Evolutionary conservation across 148 eudicot genomes (phyloP).

Genomic region (Chenopodium suecicum): DNA sequence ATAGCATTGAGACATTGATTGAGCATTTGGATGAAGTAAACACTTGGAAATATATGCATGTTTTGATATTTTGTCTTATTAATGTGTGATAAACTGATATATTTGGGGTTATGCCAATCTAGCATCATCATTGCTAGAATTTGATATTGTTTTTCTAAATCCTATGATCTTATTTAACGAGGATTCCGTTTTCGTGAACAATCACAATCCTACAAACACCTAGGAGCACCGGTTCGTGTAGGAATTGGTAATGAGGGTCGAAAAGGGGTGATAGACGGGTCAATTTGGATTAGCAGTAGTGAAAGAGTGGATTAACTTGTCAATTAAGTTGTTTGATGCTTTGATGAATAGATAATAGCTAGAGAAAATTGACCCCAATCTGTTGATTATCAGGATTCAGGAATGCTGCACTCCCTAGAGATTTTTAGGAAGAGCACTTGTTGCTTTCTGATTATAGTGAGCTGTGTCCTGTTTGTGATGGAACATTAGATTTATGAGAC

Average conservation of each 20-base stretch:
- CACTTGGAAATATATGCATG: too few relatives aligned
- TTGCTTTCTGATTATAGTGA: neutral
- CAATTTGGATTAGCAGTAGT: too few relatives aligned
- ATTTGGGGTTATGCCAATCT: too few relatives aligned
- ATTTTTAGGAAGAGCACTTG: too few relatives aligned
- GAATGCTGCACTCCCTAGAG: too few relatives aligned
- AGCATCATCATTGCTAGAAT: too few relatives aligned
- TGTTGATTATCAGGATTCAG: neutral
- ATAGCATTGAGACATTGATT: neutral
- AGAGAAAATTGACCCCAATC: neutral
- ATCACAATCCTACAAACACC: too few relatives aligned
- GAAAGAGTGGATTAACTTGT: neutral
- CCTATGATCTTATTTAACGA: too few relatives aligned
- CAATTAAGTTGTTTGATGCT: neutral
- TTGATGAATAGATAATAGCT: neutral
- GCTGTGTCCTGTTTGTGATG: neutral
- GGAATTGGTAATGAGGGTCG: neutral
- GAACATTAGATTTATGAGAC: neutral
- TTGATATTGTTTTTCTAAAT: too few relatives aligned
- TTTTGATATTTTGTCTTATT: too few relatives aligned
- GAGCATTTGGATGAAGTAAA: neutral
- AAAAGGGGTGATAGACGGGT: neutral
- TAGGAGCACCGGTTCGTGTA: neutral
- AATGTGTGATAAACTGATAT: too few relatives aligned
- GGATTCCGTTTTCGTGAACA: too few relatives aligned